These are phyloP conservation scores for Diaporthe ampelina DNA, from an alignment of 2,329 filamentous ascomycete genomes.

Conservation along the genomic window DNA sequence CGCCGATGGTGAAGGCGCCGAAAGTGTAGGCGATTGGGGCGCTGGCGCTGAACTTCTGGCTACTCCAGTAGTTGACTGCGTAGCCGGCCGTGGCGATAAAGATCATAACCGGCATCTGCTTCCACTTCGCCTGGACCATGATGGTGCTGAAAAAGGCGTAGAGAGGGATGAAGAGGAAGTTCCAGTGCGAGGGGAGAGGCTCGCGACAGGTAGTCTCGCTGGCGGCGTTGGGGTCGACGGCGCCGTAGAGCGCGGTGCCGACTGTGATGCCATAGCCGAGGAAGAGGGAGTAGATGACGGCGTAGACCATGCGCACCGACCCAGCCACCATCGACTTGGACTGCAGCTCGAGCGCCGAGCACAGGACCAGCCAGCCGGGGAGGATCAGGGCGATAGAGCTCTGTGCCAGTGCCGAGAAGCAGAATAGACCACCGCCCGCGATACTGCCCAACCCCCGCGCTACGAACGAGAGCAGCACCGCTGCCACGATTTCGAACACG, in stretches of 20 bases:
- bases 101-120: slow-evolving; percentile 82
- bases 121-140: slow-evolving; percentile 83
- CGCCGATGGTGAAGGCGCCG: slow-evolving; percentile 81
- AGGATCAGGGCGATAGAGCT: slow-evolving; percentile 81
- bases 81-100: slow-evolving; percentile 81
- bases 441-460: slow-evolving; percentile 74
- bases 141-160: slow-evolving; percentile 75
- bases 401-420: slow-evolving; percentile 79
- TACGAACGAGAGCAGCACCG: slow-evolving; percentile 76
- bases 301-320: slow-evolving; percentile 81
- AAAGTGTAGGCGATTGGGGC: slow-evolving; percentile 83
- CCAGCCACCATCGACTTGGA: slow-evolving; percentile 78
- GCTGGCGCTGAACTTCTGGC: slow-evolving; percentile 73
- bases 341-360: slow-evolving; percentile 73
- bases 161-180: slow-evolving; percentile 72
- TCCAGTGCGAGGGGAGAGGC: slow-evolving; percentile 61
- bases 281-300: slow-evolving; percentile 80
- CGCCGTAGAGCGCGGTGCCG: slow-evolving; percentile 73
- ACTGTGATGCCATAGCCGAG: slow-evolving; percentile 81
- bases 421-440: slow-evolving; percentile 69
- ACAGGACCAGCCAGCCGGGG: slow-evolving; percentile 77
- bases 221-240: slow-evolving; percentile 68
- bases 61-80: slow-evolving; percentile 81
- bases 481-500: slow-evolving; percentile 63
- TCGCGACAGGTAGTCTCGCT: slow-evolving; percentile 59